Base-by-base conservation (phyloP, 306 rosid genomes). In the Prunus mongolica region DNA sequence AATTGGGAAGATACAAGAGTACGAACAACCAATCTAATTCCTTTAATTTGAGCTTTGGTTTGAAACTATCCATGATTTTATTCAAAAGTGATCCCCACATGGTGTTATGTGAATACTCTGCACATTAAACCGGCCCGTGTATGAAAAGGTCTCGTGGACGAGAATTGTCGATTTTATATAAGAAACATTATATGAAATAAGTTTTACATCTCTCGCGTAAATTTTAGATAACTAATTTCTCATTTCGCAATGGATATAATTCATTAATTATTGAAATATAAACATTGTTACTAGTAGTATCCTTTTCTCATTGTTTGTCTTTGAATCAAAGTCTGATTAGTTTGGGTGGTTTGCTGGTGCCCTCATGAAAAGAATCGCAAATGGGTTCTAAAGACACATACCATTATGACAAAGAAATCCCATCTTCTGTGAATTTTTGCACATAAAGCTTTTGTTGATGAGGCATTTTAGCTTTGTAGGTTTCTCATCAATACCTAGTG, bases 241-340 rank as follows among this genome's bases (percentile, higher is more conserved):
- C 41, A 34, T 34, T 38, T 38, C 2, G 2, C 8, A 38, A 6
- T 7, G 44, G 10, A 38, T 38, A 38, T 38, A 38, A 38, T 38
- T 7, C 2, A 38, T 38, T 38, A 38, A 38, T 7, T 38, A 6
- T 38, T 38, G 44, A 38, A 38, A 54, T 54, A 54, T 64, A 44
- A 22, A 63, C 49, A 0, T n/a, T 46, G 46, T 8, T 32, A 69
- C 16, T 38, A 38, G 44, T 38, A 38, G 44, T 22, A 41, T 62
- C 80, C 73, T 77, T 72, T 71, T 68, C 82, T 83, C 74, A 34
- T 84, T 83, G 73, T 83, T 84, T 85, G 67, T 76, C 90, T 87
- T 92, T 71, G 81, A 84, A 89, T 82, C 87, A 84, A 87, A 86
- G 89, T 75, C 87, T 81, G 79, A 79, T 83, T 68, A 78, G 74